Conservation (phyloP, 441 rosid genomes). For the Gossypium davidsonii region DNA sequence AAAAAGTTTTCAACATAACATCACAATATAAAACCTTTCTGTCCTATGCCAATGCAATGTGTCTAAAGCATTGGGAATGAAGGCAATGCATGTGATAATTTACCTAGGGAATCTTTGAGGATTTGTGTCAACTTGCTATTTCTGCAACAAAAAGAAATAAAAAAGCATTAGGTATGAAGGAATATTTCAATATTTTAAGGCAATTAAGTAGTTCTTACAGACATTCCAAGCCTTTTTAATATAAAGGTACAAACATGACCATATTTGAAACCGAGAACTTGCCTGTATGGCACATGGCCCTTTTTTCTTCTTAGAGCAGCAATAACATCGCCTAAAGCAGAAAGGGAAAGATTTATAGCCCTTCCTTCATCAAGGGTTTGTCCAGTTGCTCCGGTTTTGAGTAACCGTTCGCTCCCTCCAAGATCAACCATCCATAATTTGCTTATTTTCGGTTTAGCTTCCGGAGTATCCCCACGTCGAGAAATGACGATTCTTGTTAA, state of each 20-base stretch:
- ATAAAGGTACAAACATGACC: slow-evolving; percentile 1
- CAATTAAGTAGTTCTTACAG: neutral
- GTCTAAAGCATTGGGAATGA: slow-evolving; percentile 5
- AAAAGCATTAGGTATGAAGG: slow-evolving; percentile 7
- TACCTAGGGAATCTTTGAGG: slow-evolving; percentile 88
- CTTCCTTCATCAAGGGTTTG: slow-evolving; percentile 84
- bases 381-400: slow-evolving; percentile 79
- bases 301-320: slow-evolving; percentile 78
- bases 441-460: slow-evolving; percentile 57
- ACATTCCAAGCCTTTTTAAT: slow-evolving; percentile 9
- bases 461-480: slow-evolving; percentile 44
- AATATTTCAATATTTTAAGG: slow-evolving; percentile 6
- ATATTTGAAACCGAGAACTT: slow-evolving; percentile 27
- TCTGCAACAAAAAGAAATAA: slow-evolving; percentile 50
- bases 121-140: slow-evolving; percentile 95
- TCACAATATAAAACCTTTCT: neutral
- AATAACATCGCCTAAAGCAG: slow-evolving; percentile 86
- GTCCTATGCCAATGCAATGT: neutral
- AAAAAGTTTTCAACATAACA: neutral
- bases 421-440: slow-evolving; percentile 97
- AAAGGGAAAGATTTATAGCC: slow-evolving; percentile 86
- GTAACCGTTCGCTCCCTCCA: slow-evolving; percentile 79
- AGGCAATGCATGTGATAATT: slow-evolving; percentile 14
- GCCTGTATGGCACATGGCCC: slow-evolving; percentile 91
- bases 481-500: slow-evolving; percentile 68